Conservation (phyloP, 495 filamentous ascomycete species). For the Xylona heveae region DNA sequence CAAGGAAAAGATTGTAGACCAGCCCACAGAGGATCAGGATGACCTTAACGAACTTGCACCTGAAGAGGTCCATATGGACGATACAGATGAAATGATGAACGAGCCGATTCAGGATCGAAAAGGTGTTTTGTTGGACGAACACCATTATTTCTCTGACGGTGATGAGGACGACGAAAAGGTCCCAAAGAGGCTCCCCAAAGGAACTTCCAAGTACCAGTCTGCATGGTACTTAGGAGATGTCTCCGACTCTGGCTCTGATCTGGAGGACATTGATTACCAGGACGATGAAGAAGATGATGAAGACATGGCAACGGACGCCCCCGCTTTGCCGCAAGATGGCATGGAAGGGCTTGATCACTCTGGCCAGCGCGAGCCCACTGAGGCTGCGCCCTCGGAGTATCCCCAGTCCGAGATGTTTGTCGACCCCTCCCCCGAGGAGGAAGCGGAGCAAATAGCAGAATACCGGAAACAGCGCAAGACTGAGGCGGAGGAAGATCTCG, state of each 20-base stretch:
- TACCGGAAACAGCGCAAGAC: conserved; percentile 55
- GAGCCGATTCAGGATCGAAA: conserved; percentile 36
- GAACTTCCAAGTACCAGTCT: conserved; percentile 82
- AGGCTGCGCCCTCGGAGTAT: conserved; percentile 63
- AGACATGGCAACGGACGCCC: conserved; percentile 20
- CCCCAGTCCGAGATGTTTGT: conserved; percentile 81
- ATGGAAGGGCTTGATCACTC: conserved; percentile 44
- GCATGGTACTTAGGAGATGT: conserved; percentile 82
- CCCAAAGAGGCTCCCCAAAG: conserved; percentile 65
- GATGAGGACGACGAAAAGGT: conserved; percentile 36
- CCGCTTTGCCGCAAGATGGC: conserved; percentile 30
- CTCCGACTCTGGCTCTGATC: conserved; percentile 71
- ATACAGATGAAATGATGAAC: conserved; percentile 33
- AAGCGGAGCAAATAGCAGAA: conserved; percentile 52
- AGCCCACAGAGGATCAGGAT: conserved; percentile 57
- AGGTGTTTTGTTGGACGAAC: conserved; percentile 84
- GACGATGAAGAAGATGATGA: conserved; percentile 27
- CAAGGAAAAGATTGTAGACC: conserved; percentile 33
- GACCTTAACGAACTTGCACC: conserved; percentile 67
- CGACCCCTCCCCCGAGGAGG: conserved; percentile 71
- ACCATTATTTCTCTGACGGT: conserved; percentile 95
- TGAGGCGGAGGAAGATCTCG: conserved; percentile 71
- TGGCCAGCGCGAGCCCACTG: conserved; percentile 37
- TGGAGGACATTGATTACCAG: conserved; percentile 40
- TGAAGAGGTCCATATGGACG: conserved; percentile 57